Percentiles rank a stretch among this genome's conserved stretches.
Evolutionary conservation across 73 alveolate genomes (phyloP).

Genomic region (Urostyla sp.): DNA sequence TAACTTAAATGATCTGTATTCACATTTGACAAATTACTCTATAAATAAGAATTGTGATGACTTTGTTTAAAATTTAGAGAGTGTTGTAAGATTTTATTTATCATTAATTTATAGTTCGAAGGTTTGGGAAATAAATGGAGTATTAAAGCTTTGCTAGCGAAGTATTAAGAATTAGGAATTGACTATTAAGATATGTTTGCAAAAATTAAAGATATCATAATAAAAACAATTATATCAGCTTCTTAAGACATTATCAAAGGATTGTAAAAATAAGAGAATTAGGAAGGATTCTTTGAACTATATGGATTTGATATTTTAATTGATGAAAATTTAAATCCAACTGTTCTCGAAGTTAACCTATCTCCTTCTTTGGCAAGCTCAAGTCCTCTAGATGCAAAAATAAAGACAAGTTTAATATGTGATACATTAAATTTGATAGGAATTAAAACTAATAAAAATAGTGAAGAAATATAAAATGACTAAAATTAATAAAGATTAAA

Average conservation of each 20-base stretch:
- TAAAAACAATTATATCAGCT: slow-evolving; percentile 84
- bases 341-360: slow-evolving; percentile 71
- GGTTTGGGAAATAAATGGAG: slow-evolving; percentile 82
- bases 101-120: too few relatives aligned
- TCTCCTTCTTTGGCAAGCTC: slow-evolving; percentile 16
- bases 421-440: slow-evolving; percentile 26
- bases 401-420: slow-evolving; percentile 19
- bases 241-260: slow-evolving; percentile 57
- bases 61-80: too few relatives aligned
- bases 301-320: slow-evolving; percentile 69
- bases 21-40: slow-evolving; percentile 80
- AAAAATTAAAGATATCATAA: slow-evolving; percentile 70
- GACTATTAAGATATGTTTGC: slow-evolving; percentile 69
- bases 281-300: slow-evolving; percentile 63
- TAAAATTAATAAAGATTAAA: slow-evolving; percentile 6
- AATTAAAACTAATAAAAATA: slow-evolving; percentile 16
- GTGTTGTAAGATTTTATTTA: too few relatives aligned
- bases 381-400: slow-evolving; percentile 4
- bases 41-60: too few relatives aligned
- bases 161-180: slow-evolving; percentile 63
- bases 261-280: slow-evolving; percentile 22
- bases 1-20: too few relatives aligned
- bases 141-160: slow-evolving; percentile 62
- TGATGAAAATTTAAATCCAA: slow-evolving; percentile 59
- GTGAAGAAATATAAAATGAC: neutral